Evolutionary conservation across 164 flowering plant species (phyloP), one percentile per base, ranked within the genome.

Genomic region (Hamamelis virginiana): DNA sequence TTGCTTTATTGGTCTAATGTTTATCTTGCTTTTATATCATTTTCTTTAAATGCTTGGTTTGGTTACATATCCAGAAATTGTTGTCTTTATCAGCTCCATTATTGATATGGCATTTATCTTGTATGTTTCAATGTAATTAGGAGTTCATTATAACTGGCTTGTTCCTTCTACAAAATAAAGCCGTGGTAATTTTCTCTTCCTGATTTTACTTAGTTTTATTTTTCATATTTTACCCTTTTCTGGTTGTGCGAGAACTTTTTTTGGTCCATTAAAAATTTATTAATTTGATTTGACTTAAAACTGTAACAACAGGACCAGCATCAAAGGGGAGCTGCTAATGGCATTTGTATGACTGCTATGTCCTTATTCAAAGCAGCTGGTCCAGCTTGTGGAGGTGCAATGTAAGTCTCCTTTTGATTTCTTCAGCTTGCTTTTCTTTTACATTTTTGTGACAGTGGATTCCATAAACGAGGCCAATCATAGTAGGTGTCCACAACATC

Each of bases 291-390:
- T 67, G 5, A 60, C 41, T 8, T 23, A 18, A 60, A 50, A 50
- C 16, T 64, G 25, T 16, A n/a, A n/a, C n/a, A 18, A 67, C 72
- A 86, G 89, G 78, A 76, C 12, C 97, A 90, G 73, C 68, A 85
- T 57, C 94, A 89, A 80, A 84, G 96, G 74, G 97, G 94, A 64
- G 91, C 91, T 51, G 97, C 94, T 12, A 89, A 91, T 82, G 95
- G 97, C 61, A 72, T 91, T 48, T 75, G 96, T 27, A 80, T 86
- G 91, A 94, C 96, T 5, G 77, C 72, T 5, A 80, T 83, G 97
- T 91, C 98, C 61, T 28, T 90, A 33, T 89, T 76, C 78, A 90
- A 85, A 78, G 88, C 91, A 38, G 22, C 60, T 63, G 98, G 97
- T 73, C 98, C 97, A 14, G 96, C 94, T 25, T 88, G 79, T 33